Conservation (phyloP, 176 grass and related monocot genomes). For the Oropetium thomaeum region DNA sequence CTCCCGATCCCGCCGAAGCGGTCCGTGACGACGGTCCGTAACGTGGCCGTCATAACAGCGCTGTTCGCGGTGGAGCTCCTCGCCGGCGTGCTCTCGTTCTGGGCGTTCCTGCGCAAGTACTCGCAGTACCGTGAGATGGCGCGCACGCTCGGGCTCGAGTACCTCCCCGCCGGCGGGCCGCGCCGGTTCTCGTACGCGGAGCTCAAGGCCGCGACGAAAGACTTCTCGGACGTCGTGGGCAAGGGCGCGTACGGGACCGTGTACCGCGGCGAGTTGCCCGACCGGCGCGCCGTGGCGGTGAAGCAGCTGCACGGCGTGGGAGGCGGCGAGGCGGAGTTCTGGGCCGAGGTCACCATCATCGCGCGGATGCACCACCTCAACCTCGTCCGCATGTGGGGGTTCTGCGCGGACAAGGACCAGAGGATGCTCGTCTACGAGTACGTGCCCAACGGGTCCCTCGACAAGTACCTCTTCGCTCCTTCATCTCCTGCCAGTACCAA, state of each 20-base stretch:
- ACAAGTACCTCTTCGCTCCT: constrained; percentile 71
- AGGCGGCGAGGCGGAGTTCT: constrained; percentile 90
- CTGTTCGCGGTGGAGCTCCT: constrained; percentile 80
- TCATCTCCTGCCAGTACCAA: neutral
- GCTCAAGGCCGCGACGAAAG: constrained; percentile 79
- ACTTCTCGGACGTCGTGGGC: constrained; percentile 80
- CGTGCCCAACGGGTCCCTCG: constrained; percentile 85
- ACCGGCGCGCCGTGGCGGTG: constrained; percentile 76
- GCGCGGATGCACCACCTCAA: constrained; percentile 97
- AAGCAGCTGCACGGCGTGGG: constrained; percentile 75
- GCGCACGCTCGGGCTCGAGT: constrained; percentile 77
- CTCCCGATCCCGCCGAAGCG: constrained; percentile 64
- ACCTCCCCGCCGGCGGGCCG: constrained; percentile 75
- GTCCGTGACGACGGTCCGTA: constrained; percentile 28
- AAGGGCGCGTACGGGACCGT: constrained; percentile 74
- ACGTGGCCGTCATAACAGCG: constrained; percentile 64
- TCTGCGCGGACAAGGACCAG: constrained; percentile 89
- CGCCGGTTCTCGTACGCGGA: constrained; percentile 81
- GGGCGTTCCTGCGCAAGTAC: constrained; percentile 94
- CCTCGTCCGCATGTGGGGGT: constrained; percentile 94
- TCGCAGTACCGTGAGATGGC: constrained; percentile 97
- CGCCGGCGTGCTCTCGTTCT: constrained; percentile 75
- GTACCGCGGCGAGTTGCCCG: constrained; percentile 73
- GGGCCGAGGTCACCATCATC: constrained; percentile 96
- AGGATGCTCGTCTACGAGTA: constrained; percentile 95